Evolutionary conservation across 345 rosid genomes (phyloP).

Genomic region (Diplotaxis tenuifolia): DNA sequence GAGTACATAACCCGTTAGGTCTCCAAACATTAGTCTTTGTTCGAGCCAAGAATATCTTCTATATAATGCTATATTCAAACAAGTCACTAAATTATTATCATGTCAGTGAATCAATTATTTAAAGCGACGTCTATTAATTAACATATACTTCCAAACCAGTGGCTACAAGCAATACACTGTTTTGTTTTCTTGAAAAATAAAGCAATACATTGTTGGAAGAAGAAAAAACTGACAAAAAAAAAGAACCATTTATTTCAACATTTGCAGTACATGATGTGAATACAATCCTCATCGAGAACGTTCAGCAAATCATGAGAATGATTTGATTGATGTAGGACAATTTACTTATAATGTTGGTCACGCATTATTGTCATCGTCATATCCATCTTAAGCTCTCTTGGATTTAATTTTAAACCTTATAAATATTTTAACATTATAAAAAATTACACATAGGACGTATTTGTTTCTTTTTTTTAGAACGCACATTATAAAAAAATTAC

Average conservation of each 20-base stretch:
- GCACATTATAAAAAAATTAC: no score
- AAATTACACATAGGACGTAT: background rate
- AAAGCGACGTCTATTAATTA: slow-evolving; percentile 9
- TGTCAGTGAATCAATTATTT: slow-evolving; percentile 15
- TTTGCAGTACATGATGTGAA: background rate
- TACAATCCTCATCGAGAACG: background rate
- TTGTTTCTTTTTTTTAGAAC: background rate
- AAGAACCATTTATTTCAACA: background rate
- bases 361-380: no score
- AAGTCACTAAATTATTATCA: slow-evolving; percentile 12
- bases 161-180: slow-evolving; percentile 12
- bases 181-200: background rate
- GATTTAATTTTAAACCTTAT: background rate
- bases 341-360: background rate
- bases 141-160: slow-evolving; percentile 1
- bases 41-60: slow-evolving; percentile 9
- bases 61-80: slow-evolving; percentile 13
- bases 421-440: background rate
- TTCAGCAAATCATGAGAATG: background rate
- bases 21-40: slow-evolving; percentile 18
- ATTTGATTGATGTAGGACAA: background rate
- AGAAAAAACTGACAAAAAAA: no score
- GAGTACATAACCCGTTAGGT: background rate
- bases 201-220: slow-evolving; percentile 3
- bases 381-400: background rate